These are phyloP conservation scores for Tritrichomonas foetus DNA, from an alignment of 208 protist species.

Conservation along the genomic window DNA sequence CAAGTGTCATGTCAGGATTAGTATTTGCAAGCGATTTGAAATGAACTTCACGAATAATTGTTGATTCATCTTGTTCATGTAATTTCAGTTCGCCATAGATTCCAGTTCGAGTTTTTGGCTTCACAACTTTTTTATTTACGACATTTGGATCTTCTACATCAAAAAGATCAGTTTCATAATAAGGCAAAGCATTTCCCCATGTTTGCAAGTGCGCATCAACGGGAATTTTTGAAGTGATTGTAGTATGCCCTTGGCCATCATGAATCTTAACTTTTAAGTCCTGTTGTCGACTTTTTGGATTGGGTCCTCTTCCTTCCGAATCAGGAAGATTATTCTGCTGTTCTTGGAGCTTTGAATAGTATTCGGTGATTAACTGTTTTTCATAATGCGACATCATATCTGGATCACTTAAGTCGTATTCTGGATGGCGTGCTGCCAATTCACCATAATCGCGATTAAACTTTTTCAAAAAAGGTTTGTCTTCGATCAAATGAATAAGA, in stretches of 20 bases:
- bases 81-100: background rate
- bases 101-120: background rate
- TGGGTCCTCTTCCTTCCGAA: no score
- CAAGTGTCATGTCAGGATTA: background rate
- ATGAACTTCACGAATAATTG: background rate
- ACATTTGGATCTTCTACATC: background rate
- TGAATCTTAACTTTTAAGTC: no score
- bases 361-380: background rate
- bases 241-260: background rate
- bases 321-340: no score
- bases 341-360: no score
- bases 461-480: background rate
- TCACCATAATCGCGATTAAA: background rate
- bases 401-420: constrained; percentile 23
- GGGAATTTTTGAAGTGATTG: background rate
- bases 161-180: background rate
- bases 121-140: background rate
- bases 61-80: background rate
- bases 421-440: background rate
- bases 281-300: no score
- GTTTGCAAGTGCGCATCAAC: background rate
- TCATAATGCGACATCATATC: background rate
- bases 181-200: background rate
- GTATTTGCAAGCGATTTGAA: background rate
- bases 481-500: background rate